Evolutionary conservation across 768 basidiomycete species (phyloP), one percentile per base, ranked within the genome.

Genomic region (Leccinellum rugosiceps): DNA sequence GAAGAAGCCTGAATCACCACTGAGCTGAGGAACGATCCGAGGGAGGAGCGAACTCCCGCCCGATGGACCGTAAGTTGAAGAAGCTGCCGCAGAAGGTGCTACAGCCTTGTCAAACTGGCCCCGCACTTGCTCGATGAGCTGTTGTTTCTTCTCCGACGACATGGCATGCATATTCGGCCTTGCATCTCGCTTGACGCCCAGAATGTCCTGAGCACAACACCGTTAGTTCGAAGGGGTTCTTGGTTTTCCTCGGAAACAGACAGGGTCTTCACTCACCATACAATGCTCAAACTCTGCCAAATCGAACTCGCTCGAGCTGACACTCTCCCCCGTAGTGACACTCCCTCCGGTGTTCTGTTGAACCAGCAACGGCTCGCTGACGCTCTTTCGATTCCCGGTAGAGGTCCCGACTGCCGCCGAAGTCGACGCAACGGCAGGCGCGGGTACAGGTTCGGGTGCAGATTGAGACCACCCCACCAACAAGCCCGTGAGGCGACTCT

Each of bases 151-250:
- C 53, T 85, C 81, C 3, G 68, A 55, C 0, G 89, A 72, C 9
- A 94, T 72, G 4, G 78, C 70, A 55, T 82, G 76, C 85, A 94
- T 87, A 1, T 77, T 79, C 3, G 74, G 74, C 38, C 88, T 81
- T 60, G 83, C 82, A 1, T 82, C 80, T n/a, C 84, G 88, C 68
- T 88, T 90, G 57, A 94, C 63, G 9, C 83, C 88, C 19, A 94
- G 69, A 11, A 86, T 81, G 59, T 90, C 83, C 92, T 94, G 55
- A n/a, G 43, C 43, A 45, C 52, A 13, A 46, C 25, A 46, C 10
- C n/a, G 14, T 46, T 17, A 19, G 3, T 11, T 53, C 50, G 62
- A 64, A 63, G 31, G 19, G 43, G 54, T 23, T 17, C 25, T 26
- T 41, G 45, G 21, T 17, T 43, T 43, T 13, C 41, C 19, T 13